These are phyloP conservation scores for Umbelopsis vinacea DNA, from an alignment of 192 early-diverging fungal genomes.

Conservation along the genomic window DNA sequence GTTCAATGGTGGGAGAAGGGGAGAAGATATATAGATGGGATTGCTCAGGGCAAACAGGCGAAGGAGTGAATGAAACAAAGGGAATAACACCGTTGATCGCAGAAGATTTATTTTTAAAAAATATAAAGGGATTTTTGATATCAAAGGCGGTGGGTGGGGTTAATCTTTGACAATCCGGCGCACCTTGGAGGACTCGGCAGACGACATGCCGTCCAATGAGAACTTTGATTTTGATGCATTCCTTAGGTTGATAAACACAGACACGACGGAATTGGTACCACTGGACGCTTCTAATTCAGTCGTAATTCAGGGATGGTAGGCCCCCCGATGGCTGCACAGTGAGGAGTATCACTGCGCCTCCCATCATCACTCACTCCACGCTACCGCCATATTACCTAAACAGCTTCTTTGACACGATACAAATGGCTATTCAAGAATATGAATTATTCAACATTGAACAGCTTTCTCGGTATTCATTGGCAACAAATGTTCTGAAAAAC, in stretches of 20 bases:
- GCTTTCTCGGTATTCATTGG: too few relatives aligned
- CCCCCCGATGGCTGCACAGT: not conserved
- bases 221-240: too few relatives aligned
- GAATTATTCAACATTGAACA: too few relatives aligned
- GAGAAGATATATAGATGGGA: not conserved
- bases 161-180: too few relatives aligned
- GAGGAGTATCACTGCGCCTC: not conserved
- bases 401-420: not conserved
- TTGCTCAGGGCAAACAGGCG: not conserved
- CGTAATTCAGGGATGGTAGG: not conserved
- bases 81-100: not conserved
- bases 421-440: not conserved
- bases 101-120: not conserved
- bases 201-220: too few relatives aligned
- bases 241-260: not conserved
- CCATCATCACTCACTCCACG: not conserved
- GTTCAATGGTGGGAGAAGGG: not conserved
- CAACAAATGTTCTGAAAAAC: too few relatives aligned
- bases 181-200: too few relatives aligned
- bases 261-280: not conserved
- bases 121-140: too few relatives aligned
- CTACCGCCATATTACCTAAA: not conserved
- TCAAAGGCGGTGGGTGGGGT: too few relatives aligned
- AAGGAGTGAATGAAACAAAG: not conserved
- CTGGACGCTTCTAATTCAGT: not conserved